These are phyloP conservation scores for Polygonum maritimum DNA, from an alignment of 148 eudicot species.

Conservation along the genomic window DNA sequence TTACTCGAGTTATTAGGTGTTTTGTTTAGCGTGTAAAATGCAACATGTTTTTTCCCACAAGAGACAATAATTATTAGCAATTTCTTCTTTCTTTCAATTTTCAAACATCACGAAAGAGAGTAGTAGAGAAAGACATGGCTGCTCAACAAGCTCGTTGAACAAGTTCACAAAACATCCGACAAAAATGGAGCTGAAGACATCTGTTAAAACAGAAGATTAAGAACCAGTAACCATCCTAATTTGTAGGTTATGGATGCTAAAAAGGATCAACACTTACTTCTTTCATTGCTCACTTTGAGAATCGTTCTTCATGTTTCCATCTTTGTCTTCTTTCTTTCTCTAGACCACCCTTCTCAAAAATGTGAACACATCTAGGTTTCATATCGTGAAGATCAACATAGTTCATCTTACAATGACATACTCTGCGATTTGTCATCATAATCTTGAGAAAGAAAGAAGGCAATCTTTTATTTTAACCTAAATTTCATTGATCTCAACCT, in stretches of 20 bases:
- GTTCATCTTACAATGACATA: background rate
- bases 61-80: too few relatives aligned
- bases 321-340: background rate
- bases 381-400: background rate
- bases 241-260: background rate
- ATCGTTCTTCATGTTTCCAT: background rate
- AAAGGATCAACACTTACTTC: background rate
- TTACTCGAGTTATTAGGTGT: too few relatives aligned
- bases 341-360: background rate
- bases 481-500: too few relatives aligned
- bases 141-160: background rate
- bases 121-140: background rate
- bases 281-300: background rate
- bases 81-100: too few relatives aligned
- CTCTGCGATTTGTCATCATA: background rate
- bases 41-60: too few relatives aligned
- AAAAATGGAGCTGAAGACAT: background rate
- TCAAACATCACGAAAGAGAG: background rate
- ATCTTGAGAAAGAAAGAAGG: background rate
- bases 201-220: background rate
- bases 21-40: too few relatives aligned
- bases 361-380: background rate
- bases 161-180: background rate
- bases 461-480: too few relatives aligned
- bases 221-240: background rate